phyloP scores from a whole-genome alignment of 2,329 filamentous ascomycete species.

The Fusarium concolor region DNA sequence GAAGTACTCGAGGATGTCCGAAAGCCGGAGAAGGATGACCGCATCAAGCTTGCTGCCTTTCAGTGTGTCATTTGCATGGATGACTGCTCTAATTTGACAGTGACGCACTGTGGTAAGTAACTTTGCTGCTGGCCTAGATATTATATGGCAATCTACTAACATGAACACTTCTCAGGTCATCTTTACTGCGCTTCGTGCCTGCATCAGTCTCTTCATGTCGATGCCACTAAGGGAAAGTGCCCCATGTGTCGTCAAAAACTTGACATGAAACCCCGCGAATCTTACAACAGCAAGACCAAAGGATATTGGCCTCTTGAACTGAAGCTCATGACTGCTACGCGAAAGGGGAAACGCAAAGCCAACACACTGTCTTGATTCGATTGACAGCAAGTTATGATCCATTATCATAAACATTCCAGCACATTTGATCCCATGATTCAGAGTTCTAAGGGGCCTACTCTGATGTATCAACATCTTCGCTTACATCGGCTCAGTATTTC shows the following conservation, averaged over 20 bases:
- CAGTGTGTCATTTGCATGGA: constrained; percentile 78
- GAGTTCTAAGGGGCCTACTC: background rate
- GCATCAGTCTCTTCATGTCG: constrained; percentile 69
- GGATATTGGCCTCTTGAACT: constrained; percentile 70
- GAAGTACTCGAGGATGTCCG: constrained; percentile 58
- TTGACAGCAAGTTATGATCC: background rate
- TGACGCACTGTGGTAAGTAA: constrained; percentile 74
- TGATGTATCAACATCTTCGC: background rate
- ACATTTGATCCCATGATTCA: background rate
- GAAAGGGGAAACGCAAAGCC: constrained; percentile 60
- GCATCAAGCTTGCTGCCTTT: constrained; percentile 65
- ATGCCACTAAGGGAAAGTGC: constrained; percentile 67
- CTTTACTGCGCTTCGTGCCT: constrained; percentile 73
- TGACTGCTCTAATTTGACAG: constrained; percentile 66
- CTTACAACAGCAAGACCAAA: constrained; percentile 60
- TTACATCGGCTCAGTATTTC: constrained; percentile 9
- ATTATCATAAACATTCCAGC: background rate
- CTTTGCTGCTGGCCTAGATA: background rate
- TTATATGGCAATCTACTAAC: constrained; percentile 24
- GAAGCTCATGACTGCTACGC: constrained; percentile 69
- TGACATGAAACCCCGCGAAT: constrained; percentile 58
- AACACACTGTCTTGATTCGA: constrained; percentile 44
- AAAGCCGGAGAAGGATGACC: constrained; percentile 61
- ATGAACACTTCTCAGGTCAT: constrained; percentile 61
- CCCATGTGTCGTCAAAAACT: constrained; percentile 73